Conservation (phyloP, 1,284 basidiomycete genomes). For the Heliocybe sulcata region DNA sequence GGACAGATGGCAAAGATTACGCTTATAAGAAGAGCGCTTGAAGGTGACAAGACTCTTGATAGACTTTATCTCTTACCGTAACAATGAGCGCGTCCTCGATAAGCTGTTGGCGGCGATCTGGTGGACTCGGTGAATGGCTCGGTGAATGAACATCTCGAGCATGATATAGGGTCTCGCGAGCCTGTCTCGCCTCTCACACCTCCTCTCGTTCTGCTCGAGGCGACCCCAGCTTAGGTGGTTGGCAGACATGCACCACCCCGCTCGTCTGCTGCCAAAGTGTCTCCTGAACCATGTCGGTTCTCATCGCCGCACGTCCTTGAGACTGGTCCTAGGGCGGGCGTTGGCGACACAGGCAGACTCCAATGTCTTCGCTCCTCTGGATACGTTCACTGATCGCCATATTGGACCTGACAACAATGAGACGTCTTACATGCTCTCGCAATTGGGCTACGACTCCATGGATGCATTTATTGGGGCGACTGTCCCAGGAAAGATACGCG, state of each 20-base stretch:
- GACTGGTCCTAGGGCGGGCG: conserved; percentile 20
- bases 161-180: not conserved
- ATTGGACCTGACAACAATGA: conserved; percentile 82
- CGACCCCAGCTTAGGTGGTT: not conserved
- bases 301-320: not conserved
- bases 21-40: not conserved
- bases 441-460: conserved; percentile 79
- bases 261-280: not conserved
- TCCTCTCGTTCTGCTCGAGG: conserved; percentile 7
- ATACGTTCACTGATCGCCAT: conserved; percentile 85
- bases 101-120: conserved; percentile 8
- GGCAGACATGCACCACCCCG: not conserved
- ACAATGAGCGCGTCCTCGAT: not conserved
- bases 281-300: not conserved
- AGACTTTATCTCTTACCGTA: not conserved
- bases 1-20: not conserved
- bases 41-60: not conserved
- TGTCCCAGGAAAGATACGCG: conserved; percentile 75
- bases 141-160: conserved; percentile 29
- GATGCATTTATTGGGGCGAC: conserved; percentile 80
- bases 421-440: conserved; percentile 70
- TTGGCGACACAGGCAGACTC: conserved; percentile 53
- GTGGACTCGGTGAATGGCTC: conserved; percentile 65
- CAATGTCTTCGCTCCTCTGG: conserved; percentile 73
- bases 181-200: conserved; percentile 13